Evolutionary conservation across 345 rosid species (phyloP).

Genomic region (sweet orange (Citrus sinensis)): DVS_A1.0 CM039168.1:27804001-27804500

Average conservation of each 20-base stretch:
- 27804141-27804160: neutral
- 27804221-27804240: neutral
- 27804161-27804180: neutral
- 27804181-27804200: neutral
- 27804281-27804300: neutral
- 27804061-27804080: neutral
- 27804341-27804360: neutral
- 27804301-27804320: neutral
- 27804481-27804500: no score
- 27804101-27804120: neutral
- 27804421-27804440: no score
- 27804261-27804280: neutral
- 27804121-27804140: neutral
- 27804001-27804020: constrained; percentile 15
- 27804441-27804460: no score
- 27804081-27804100: neutral
- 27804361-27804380: no score
- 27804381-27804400: no score
- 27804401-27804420: no score
- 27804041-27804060: neutral
- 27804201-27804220: neutral
- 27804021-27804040: neutral
- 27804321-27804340: neutral
- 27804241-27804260: neutral
- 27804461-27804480: no score